Conservation (phyloP, 2,329 filamentous ascomycete genomes). For the Arthrinium phaeospermum region DNA sequence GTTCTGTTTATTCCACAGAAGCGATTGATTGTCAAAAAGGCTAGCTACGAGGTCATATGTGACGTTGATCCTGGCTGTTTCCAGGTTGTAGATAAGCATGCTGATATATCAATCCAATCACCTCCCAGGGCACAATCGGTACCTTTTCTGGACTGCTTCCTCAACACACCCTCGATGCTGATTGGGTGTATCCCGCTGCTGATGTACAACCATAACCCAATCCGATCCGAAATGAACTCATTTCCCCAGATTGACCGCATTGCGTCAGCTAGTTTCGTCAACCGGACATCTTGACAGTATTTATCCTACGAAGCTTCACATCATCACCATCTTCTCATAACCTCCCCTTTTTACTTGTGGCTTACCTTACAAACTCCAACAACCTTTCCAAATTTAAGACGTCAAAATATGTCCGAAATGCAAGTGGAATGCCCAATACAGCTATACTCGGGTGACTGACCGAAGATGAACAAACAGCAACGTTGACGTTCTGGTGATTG, state of each 20-base stretch:
- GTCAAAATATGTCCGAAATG: background rate
- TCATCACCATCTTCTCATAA: background rate
- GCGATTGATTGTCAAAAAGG: background rate
- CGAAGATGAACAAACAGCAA: constrained; percentile 58
- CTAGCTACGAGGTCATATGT: background rate
- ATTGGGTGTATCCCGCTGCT: background rate
- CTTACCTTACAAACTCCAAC: no score
- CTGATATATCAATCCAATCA: background rate
- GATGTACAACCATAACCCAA: background rate
- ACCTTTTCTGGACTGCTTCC: background rate
- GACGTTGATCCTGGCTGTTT: background rate
- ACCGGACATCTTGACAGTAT: background rate
- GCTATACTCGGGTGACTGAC: background rate
- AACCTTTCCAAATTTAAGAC: background rate
- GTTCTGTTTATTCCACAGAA: background rate
- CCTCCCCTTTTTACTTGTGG: background rate
- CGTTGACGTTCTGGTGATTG: constrained; percentile 97
- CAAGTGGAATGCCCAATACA: background rate
- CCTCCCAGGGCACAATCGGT: background rate
- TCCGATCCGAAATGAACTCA: constrained; percentile 4
- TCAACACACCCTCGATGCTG: background rate
- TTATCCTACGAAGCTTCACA: background rate
- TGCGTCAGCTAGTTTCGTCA: background rate
- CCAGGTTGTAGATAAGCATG: background rate
- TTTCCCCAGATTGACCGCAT: background rate